These are phyloP conservation scores for Saccharomyces hybrid DNA, from an alignment of 1,139 yeast genomes.

Conservation along the genomic window DNA sequence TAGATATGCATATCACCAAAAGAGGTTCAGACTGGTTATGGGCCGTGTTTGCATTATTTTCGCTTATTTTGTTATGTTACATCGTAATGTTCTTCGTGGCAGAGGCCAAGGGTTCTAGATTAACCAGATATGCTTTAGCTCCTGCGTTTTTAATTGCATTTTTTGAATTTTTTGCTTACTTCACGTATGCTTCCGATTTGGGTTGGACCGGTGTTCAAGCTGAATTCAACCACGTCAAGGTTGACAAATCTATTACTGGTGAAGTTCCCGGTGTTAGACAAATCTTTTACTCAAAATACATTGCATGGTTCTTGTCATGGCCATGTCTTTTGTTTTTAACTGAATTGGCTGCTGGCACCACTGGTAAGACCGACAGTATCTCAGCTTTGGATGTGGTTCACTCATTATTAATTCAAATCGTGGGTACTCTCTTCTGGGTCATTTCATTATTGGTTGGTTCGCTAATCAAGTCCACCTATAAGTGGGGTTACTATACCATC, in stretches of 20 bases:
- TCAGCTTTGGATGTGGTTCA: conserved; percentile 20
- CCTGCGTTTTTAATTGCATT: conserved; percentile 42
- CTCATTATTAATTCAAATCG: conserved; percentile 28
- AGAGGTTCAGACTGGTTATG: conserved; percentile 68
- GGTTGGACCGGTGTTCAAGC: conserved; percentile 46
- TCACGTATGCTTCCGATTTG: conserved; percentile 52
- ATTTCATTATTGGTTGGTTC: conserved; percentile 45
- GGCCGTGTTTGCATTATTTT: conserved; percentile 52
- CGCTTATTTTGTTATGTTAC: conserved; percentile 38
- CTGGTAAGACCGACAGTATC: conserved; percentile 9
- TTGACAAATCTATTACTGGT: conserved; percentile 10
- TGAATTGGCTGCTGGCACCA: conserved; percentile 19
- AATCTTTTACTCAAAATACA: conserved; percentile 51
- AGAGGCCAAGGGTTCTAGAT: conserved; percentile 29
- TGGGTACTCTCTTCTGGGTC: conserved; percentile 35
- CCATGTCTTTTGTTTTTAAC: conserved; percentile 24
- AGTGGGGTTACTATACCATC: conserved; percentile 49
- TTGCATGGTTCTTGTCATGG: conserved; percentile 56
- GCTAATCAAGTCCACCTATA: conserved; percentile 41
- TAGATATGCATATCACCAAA: conserved; percentile 46
- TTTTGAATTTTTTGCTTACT: conserved; percentile 42
- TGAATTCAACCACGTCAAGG: conserved; percentile 43
- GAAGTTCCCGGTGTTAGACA: conserved; percentile 41
- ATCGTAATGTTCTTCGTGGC: conserved; percentile 36
- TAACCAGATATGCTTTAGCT: conserved; percentile 38